phyloP scores from a whole-genome alignment of 2,329 filamentous ascomycete genomes.

The Macrophomina phaseolina region DNA sequence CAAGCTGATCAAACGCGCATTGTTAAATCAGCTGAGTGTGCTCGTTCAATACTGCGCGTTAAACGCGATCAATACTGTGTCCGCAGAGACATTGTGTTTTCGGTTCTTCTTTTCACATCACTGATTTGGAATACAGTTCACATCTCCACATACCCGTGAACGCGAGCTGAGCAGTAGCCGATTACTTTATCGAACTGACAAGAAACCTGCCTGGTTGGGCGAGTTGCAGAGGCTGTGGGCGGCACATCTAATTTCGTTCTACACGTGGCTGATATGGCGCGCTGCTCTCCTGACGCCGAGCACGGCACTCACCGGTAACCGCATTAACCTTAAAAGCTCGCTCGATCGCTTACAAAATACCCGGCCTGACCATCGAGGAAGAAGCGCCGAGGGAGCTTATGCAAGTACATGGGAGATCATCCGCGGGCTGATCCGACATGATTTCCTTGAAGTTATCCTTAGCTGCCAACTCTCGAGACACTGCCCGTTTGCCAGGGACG shows the following conservation, averaged over 20 bases:
- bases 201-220: background rate
- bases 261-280: background rate
- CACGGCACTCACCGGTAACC: background rate
- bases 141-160: background rate
- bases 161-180: background rate
- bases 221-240: too few species aligned
- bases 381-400: background rate
- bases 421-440: background rate
- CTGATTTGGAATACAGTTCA: background rate
- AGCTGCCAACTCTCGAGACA: too few species aligned
- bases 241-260: background rate
- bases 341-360: background rate
- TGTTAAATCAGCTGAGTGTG: too few species aligned
- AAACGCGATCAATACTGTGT: too few species aligned
- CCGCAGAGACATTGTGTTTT: too few species aligned
- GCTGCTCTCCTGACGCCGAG: background rate
- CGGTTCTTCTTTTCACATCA: background rate
- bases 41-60: too few species aligned
- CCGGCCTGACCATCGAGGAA: background rate
- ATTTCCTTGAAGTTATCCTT: too few species aligned
- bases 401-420: background rate
- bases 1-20: too few species aligned
- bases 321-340: background rate
- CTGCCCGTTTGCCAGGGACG: too few species aligned
- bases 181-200: too few species aligned